These are phyloP conservation scores for Fusarium avenaceum DNA, from an alignment of 2,329 filamentous ascomycete genomes.

Conservation along the genomic window DNA sequence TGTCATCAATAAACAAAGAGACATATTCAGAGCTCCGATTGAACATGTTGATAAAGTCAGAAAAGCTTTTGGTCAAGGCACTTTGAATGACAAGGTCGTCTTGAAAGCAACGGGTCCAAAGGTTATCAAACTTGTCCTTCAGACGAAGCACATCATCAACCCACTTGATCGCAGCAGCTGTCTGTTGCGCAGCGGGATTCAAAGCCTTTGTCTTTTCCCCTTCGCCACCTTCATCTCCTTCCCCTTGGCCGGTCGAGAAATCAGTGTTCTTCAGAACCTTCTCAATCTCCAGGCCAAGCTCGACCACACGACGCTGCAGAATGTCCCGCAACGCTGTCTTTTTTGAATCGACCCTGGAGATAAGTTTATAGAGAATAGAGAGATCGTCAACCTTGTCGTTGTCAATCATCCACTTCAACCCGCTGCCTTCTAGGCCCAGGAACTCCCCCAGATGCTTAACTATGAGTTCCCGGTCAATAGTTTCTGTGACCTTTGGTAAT, in stretches of 20 bases:
- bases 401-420: slow-evolving; percentile 90
- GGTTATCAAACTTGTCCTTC: slow-evolving; percentile 89
- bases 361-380: slow-evolving; percentile 82
- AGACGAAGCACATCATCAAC: slow-evolving; percentile 89
- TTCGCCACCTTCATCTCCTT: slow-evolving; percentile 64
- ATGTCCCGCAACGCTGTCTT: slow-evolving; percentile 78
- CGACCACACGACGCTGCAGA: slow-evolving; percentile 80
- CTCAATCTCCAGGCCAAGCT: slow-evolving; percentile 87
- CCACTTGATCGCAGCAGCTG: slow-evolving; percentile 91
- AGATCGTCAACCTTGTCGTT: slow-evolving; percentile 86
- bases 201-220: slow-evolving; percentile 55
- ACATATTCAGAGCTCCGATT: slow-evolving; percentile 88
- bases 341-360: slow-evolving; percentile 80
- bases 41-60: slow-evolving; percentile 95
- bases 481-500: slow-evolving; percentile 76
- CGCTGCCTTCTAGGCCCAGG: slow-evolving; percentile 85
- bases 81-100: slow-evolving; percentile 84
- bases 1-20: slow-evolving; percentile 96
- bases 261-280: slow-evolving; percentile 70
- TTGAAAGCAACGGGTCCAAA: slow-evolving; percentile 80
- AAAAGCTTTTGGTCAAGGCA: slow-evolving; percentile 86
- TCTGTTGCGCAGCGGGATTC: slow-evolving; percentile 78
- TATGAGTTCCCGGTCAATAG: slow-evolving; percentile 87
- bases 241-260: slow-evolving; percentile 60
- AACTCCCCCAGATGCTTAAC: slow-evolving; percentile 82